Conservation (phyloP, 495 filamentous ascomycete genomes). For the Hypoxylon perforatum region DNA sequence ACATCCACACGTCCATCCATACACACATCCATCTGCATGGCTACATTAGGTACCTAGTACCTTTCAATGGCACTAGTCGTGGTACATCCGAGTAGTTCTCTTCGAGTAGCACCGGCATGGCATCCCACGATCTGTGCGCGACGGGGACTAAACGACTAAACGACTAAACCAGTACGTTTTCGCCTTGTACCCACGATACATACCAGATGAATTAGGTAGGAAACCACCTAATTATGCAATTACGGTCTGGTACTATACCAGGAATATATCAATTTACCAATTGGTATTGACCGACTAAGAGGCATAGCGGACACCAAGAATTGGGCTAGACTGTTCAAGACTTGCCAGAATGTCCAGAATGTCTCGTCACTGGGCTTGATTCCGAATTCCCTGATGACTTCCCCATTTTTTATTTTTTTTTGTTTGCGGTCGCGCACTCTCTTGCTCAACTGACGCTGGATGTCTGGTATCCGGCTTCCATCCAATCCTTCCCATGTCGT, state of each 20-base stretch:
- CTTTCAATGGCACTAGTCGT: conserved; percentile 9
- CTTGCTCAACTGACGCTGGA: conserved; percentile 7
- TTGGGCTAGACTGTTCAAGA: too few relatives aligned
- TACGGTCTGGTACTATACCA: too few relatives aligned
- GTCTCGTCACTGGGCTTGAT: conserved; percentile 20
- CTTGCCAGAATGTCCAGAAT: too few relatives aligned
- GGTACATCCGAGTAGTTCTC: conserved; percentile 10
- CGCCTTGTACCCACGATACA: too few relatives aligned
- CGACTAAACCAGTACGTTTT: too few relatives aligned
- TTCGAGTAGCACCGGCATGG: conserved; percentile 7
- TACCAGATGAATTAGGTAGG: too few relatives aligned
- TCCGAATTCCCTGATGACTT: conserved; percentile 35
- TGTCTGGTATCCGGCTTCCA: not conserved
- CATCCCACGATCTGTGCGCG: too few relatives aligned
- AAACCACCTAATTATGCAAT: too few relatives aligned
- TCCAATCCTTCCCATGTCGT: not conserved
- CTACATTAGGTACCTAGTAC: conserved; percentile 3
- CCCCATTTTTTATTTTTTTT: conserved; percentile 31
- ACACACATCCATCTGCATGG: not conserved
- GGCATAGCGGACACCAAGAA: not conserved
- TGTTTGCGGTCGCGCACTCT: conserved; percentile 23
- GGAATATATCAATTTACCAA: too few relatives aligned
- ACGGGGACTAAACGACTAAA: too few relatives aligned
- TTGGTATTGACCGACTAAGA: conserved; percentile 14
- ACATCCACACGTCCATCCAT: not conserved